Evolutionary conservation across 495 filamentous ascomycete species (phyloP).

Genomic region (Hyaloscypha variabilis): DNA sequence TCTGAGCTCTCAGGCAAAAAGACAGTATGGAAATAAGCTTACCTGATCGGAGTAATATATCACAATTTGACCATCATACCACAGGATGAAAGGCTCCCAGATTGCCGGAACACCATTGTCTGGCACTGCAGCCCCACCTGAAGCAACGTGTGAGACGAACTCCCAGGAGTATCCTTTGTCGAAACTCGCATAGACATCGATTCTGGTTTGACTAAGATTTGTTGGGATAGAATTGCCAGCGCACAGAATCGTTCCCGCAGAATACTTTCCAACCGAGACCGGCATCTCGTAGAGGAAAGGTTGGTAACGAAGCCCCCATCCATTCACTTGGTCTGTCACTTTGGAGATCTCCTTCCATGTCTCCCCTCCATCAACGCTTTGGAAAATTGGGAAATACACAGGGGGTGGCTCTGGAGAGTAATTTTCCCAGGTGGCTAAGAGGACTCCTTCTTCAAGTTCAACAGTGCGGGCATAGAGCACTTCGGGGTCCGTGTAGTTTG

Average conservation of each 20-base stretch:
- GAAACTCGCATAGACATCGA: constrained; percentile 66
- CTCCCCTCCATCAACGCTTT: constrained; percentile 60
- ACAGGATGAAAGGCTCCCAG: constrained; percentile 71
- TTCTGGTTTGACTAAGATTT: constrained; percentile 62
- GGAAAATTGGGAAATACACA: constrained; percentile 67
- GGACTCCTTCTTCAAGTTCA: constrained; percentile 48
- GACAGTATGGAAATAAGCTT: no score
- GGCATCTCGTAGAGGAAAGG: constrained; percentile 66
- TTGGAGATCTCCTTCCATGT: constrained; percentile 64
- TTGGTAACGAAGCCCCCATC: constrained; percentile 67
- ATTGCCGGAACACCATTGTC: constrained; percentile 66
- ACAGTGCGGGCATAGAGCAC: constrained; percentile 56
- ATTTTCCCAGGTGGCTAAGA: constrained; percentile 70
- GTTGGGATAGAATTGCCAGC: constrained; percentile 66
- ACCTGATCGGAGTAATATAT: constrained; percentile 73
- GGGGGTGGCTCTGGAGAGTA: constrained; percentile 58
- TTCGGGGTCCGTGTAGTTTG: constrained; percentile 45
- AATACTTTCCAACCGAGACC: constrained; percentile 54
- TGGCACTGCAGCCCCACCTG: constrained; percentile 62
- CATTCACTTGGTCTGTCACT: constrained; percentile 64
- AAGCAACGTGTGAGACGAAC: constrained; percentile 66
- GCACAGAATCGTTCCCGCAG: constrained; percentile 61
- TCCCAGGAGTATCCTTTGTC: constrained; percentile 64
- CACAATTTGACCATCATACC: constrained; percentile 57
- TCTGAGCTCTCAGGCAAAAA: no score